These are phyloP conservation scores for Tylopilus rubrobrunneus DNA, from an alignment of 768 basidiomycete species.

Conservation along the genomic window DNA sequence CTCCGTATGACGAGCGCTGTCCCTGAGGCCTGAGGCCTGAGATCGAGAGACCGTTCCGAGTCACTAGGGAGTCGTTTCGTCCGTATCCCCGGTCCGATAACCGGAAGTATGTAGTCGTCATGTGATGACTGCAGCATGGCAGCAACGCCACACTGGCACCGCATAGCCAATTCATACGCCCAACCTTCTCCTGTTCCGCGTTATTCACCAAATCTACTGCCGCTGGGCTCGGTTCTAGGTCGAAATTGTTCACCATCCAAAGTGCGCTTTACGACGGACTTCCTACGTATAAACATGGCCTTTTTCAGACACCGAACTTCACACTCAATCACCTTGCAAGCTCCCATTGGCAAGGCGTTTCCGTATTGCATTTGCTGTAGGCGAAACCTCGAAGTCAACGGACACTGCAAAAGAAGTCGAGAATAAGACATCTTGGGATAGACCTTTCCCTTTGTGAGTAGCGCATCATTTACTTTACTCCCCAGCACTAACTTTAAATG, in stretches of 20 bases:
- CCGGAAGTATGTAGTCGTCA: no score
- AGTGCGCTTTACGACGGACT: background rate
- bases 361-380: background rate
- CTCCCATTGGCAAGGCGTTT: background rate
- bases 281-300: background rate
- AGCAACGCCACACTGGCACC: no score
- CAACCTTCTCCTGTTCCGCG: no score
- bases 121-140: no score
- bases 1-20: no score
- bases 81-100: no score
- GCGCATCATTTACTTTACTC: background rate
- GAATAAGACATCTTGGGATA: background rate
- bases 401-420: background rate
- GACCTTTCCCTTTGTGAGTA: background rate
- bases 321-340: no score
- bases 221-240: background rate
- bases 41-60: no score
- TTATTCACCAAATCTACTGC: background rate
- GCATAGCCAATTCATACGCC: no score
- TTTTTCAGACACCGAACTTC: no score
- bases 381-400: background rate
- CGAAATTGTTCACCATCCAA: background rate
- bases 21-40: no score
- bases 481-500: background rate
- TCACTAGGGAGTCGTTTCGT: no score